Conservation (phyloP, 1,284 basidiomycete species). For the Leccinum griseonigrum region DNA sequence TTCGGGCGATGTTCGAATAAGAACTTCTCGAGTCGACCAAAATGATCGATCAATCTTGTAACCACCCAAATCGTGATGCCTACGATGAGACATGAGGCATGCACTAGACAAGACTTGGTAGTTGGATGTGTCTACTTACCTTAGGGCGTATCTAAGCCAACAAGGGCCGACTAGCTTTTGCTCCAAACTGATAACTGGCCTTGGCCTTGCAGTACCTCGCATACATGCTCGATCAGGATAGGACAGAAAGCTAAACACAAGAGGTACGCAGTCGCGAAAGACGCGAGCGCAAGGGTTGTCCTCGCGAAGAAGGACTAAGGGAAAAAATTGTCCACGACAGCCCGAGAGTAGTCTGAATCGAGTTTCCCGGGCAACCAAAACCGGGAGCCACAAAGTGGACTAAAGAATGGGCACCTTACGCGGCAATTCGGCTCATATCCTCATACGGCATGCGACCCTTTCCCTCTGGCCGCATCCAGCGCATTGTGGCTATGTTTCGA, state of each 20-base stretch:
- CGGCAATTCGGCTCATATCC: neutral
- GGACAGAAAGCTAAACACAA: neutral
- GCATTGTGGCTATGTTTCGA: neutral
- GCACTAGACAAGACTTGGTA: neutral
- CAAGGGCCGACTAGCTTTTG: too few relatives aligned
- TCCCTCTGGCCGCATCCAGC: neutral
- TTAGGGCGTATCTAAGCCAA: neutral
- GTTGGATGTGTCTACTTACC: neutral
- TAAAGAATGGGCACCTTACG: neutral
- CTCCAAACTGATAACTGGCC: neutral
- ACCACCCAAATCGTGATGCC: too few relatives aligned
- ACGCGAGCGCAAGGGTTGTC: neutral
- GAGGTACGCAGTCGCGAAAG: too few relatives aligned
- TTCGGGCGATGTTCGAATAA: too few relatives aligned
- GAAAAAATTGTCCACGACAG: neutral
- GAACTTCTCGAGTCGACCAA: too few relatives aligned
- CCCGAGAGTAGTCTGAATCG: neutral
- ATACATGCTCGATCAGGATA: neutral
- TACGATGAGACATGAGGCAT: too few relatives aligned
- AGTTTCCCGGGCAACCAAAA: slow-evolving; percentile 33
- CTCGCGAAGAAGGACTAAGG: slow-evolving; percentile 5
- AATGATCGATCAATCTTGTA: too few relatives aligned
- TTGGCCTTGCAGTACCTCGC: neutral
- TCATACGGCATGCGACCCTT: neutral
- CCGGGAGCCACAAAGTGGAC: slow-evolving; percentile 29